phyloP scores from a whole-genome alignment of 495 filamentous ascomycete species.

The Daldinia grandis region DNA sequence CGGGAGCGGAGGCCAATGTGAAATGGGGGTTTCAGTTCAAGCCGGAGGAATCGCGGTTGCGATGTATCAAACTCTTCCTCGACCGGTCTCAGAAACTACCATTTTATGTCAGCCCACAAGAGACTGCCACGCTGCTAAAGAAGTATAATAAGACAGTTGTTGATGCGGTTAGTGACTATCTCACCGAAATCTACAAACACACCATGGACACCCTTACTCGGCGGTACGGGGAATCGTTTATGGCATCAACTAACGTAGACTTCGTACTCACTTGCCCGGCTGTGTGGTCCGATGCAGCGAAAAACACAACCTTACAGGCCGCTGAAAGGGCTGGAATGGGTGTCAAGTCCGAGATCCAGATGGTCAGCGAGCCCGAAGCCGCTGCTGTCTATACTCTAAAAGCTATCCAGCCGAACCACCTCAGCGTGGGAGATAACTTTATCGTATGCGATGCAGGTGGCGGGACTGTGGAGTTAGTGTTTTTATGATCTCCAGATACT shows the following conservation, averaged over 20 bases:
- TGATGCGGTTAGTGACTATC: slow-evolving; percentile 71
- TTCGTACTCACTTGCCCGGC: slow-evolving; percentile 80
- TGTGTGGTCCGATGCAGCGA: slow-evolving; percentile 83
- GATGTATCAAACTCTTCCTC: slow-evolving; percentile 82
- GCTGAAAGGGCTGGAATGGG: slow-evolving; percentile 76
- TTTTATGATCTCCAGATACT: slow-evolving; percentile 27
- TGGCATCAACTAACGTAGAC: slow-evolving; percentile 68
- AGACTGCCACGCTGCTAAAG: slow-evolving; percentile 76
- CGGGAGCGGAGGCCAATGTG: slow-evolving; percentile 52
- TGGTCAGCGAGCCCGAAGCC: slow-evolving; percentile 80
- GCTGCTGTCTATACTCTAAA: slow-evolving; percentile 77
- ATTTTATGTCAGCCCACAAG: slow-evolving; percentile 77
- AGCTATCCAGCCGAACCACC: slow-evolving; percentile 69
- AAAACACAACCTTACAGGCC: slow-evolving; percentile 69
- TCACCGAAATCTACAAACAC: slow-evolving; percentile 73
- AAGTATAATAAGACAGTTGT: slow-evolving; percentile 67
- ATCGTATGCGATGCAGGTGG: slow-evolving; percentile 80
- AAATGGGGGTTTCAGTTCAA: slow-evolving; percentile 83
- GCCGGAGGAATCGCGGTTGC: slow-evolving; percentile 74
- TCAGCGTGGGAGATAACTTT: slow-evolving; percentile 73
- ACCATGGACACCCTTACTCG: slow-evolving; percentile 76
- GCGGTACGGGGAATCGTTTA: slow-evolving; percentile 68
- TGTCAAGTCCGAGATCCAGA: slow-evolving; percentile 63
- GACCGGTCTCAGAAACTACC: slow-evolving; percentile 80
- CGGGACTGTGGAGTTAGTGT: slow-evolving; percentile 70